A percentile compares a stretch with the other conserved stretches of the same genome.
phyloP scores from a whole-genome alignment of 768 basidiomycete genomes.

The Phanerochaete carnosa region DNA sequence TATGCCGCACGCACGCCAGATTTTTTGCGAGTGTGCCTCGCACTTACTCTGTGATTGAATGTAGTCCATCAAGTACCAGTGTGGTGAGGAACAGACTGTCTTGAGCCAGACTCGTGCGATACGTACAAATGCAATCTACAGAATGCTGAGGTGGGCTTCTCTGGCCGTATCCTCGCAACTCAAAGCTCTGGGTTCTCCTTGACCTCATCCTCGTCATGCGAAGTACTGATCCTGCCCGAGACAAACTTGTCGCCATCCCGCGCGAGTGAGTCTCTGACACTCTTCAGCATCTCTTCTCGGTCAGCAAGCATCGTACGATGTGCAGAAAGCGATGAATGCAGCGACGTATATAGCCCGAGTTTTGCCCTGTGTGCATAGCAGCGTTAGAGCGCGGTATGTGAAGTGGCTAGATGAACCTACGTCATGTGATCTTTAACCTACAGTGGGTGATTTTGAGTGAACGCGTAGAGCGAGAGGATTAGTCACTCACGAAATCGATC shows the following conservation, averaged over 20 bases:
- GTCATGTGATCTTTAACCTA: slow-evolving; percentile 47
- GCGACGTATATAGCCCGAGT: slow-evolving; percentile 41
- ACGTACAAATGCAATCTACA: too few relatives aligned
- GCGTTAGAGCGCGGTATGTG: not conserved
- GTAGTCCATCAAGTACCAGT: too few relatives aligned
- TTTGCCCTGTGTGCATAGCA: slow-evolving; percentile 35
- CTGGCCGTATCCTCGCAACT: not conserved
- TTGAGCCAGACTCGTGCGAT: too few relatives aligned
- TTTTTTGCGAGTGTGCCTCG: too few relatives aligned
- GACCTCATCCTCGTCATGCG: not conserved
- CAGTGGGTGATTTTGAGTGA: not conserved
- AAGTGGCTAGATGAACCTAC: slow-evolving; percentile 23
- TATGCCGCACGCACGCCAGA: too few relatives aligned
- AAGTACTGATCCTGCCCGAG: not conserved
- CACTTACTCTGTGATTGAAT: too few relatives aligned
- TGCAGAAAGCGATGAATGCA: slow-evolving; percentile 39
- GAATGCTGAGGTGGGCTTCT: too few relatives aligned
- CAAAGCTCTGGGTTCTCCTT: not conserved
- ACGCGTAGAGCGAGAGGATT: not conserved
- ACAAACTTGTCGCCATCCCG: slow-evolving; percentile 10
- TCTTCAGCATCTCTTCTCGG: slow-evolving; percentile 37
- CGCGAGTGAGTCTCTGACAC: slow-evolving; percentile 17
- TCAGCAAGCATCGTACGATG: slow-evolving; percentile 39
- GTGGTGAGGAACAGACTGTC: too few relatives aligned
- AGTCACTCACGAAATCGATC: slow-evolving; percentile 45